Evolutionary conservation across 2,329 filamentous ascomycete genomes (phyloP).

Genomic region (Alternaria viburni): DNA sequence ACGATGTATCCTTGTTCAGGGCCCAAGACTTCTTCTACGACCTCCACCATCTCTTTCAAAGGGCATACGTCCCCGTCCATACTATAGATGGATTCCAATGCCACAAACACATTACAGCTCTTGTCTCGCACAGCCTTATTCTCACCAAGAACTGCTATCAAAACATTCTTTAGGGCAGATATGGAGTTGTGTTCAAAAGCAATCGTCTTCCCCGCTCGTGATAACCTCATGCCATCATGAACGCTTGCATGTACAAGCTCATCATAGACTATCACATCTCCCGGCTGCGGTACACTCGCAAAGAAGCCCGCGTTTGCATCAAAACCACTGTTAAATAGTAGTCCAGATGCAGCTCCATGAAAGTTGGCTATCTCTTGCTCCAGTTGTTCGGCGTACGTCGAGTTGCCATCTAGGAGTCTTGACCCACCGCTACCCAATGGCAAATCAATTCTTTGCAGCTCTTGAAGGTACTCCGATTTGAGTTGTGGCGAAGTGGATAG

Average conservation of each 20-base stretch:
- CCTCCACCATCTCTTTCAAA: constrained; percentile 64
- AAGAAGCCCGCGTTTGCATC: constrained; percentile 59
- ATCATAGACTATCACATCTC: constrained; percentile 67
- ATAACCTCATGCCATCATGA: constrained; percentile 74
- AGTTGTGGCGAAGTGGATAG: constrained; percentile 58
- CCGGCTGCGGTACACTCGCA: constrained; percentile 54
- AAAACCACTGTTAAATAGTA: constrained; percentile 66
- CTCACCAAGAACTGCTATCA: constrained; percentile 19
- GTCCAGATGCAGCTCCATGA: constrained; percentile 62
- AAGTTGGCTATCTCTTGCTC: constrained; percentile 66
- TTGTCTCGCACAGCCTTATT: constrained; percentile 19
- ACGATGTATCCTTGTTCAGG: constrained; percentile 66
- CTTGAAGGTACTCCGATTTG: constrained; percentile 56
- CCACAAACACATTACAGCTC: constrained; percentile 41
- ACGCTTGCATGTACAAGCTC: constrained; percentile 79
- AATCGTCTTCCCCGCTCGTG: constrained; percentile 58
- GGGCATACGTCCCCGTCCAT: constrained; percentile 82
- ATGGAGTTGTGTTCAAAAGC: constrained; percentile 66
- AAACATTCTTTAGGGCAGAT: constrained; percentile 50
- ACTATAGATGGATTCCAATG: constrained; percentile 63
- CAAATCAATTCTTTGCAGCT: constrained; percentile 49
- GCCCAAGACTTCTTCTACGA: constrained; percentile 64
- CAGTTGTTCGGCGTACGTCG: constrained; percentile 63
- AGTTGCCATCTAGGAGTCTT: constrained; percentile 70
- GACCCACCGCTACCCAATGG: constrained; percentile 65